Evolutionary conservation across 768 basidiomycete genomes (phyloP).

Genomic region (Sporobolomyces roseus): DNA sequence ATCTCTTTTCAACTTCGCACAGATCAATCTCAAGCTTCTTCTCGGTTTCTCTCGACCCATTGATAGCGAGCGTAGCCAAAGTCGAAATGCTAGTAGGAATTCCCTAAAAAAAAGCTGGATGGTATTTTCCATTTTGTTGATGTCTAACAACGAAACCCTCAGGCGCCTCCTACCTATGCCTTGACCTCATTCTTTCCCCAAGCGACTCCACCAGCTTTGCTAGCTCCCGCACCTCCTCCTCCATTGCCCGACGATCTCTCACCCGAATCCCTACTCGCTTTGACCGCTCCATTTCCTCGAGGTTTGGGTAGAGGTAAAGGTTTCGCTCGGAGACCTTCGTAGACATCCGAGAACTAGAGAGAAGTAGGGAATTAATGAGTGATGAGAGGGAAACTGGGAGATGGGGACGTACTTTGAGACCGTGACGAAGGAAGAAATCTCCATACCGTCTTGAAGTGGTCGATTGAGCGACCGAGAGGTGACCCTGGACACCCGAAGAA

Average conservation of each 20-base stretch:
- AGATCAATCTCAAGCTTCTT: too few relatives aligned
- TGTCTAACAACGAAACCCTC: too few relatives aligned
- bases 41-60: too few relatives aligned
- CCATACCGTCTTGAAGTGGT: slow-evolving; percentile 89
- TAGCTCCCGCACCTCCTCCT: slow-evolving; percentile 8
- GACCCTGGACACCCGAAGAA: slow-evolving; percentile 59
- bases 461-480: slow-evolving; percentile 93
- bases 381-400: not conserved
- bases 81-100: too few relatives aligned
- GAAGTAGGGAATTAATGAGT: not conserved
- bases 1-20: too few relatives aligned
- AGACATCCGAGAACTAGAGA: slow-evolving; percentile 30
- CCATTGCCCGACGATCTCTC: not conserved
- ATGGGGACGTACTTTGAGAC: slow-evolving; percentile 3
- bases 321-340: slow-evolving; percentile 35
- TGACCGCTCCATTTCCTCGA: slow-evolving; percentile 7
- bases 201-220: slow-evolving; percentile 9
- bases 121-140: too few relatives aligned
- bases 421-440: slow-evolving; percentile 84
- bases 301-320: slow-evolving; percentile 38
- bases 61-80: too few relatives aligned
- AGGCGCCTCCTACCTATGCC: too few relatives aligned
- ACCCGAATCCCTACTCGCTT: not conserved
- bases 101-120: too few relatives aligned
- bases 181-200: not conserved